A percentile compares a stretch with the other conserved stretches of the same genome.
Evolutionary conservation across 768 basidiomycete genomes (phyloP).

Genomic region (Suillus ampliporus): DNA sequence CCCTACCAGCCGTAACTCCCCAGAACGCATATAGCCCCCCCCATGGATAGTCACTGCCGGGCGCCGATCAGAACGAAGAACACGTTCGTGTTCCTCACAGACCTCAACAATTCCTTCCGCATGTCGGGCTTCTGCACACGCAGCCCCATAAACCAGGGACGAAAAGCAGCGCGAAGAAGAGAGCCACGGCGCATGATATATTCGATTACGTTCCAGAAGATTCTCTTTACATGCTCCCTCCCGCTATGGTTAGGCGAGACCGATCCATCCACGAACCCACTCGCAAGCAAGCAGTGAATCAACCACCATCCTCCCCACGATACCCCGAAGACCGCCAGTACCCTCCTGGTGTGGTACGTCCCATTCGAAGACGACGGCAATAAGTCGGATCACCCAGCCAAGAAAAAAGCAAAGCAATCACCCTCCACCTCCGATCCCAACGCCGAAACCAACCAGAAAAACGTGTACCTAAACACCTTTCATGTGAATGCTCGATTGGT

Average conservation of each 20-base stretch:
- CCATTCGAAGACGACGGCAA: slow-evolving; percentile 45
- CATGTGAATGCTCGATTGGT: slow-evolving; percentile 78
- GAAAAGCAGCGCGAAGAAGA: slow-evolving; percentile 26
- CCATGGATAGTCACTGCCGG: slow-evolving; percentile 73
- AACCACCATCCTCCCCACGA: slow-evolving; percentile 45
- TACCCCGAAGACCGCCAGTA: slow-evolving; percentile 63
- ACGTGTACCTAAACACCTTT: slow-evolving; percentile 66
- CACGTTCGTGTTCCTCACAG: slow-evolving; percentile 70
- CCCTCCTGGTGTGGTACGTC: slow-evolving; percentile 82
- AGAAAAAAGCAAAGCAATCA: slow-evolving; percentile 34
- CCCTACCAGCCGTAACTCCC: slow-evolving; percentile 32
- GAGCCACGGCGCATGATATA: slow-evolving; percentile 42
- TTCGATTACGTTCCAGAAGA: slow-evolving; percentile 70
- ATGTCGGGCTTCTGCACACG: slow-evolving; percentile 77
- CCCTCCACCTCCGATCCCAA: slow-evolving; percentile 33
- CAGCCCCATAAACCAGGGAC: slow-evolving; percentile 41
- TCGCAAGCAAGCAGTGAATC: slow-evolving; percentile 15
- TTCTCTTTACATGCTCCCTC: slow-evolving; percentile 81
- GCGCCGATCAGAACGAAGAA: slow-evolving; percentile 68
- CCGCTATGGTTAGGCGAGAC: slow-evolving; percentile 84
- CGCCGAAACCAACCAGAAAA: slow-evolving; percentile 43
- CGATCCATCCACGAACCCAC: slow-evolving; percentile 47
- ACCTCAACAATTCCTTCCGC: slow-evolving; percentile 76
- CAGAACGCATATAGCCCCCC: slow-evolving; percentile 47
- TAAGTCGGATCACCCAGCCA: slow-evolving; percentile 27